Evolutionary conservation across 2,329 filamentous ascomycete species (phyloP), one percentile per base, ranked within the genome.

Genomic region (Fusarium tupiense): DNA sequence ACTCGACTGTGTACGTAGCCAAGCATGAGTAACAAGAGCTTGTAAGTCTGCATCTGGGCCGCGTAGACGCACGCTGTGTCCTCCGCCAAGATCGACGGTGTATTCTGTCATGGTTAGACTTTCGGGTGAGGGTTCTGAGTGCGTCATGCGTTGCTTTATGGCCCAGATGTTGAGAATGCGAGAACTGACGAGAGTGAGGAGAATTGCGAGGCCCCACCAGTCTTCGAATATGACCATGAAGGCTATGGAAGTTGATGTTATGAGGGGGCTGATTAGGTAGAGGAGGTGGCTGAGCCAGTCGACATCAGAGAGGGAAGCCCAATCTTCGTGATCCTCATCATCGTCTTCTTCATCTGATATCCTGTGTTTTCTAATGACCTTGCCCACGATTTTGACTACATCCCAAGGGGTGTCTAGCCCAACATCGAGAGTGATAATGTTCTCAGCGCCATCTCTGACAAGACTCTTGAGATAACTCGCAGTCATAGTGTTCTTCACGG

Each of bases 1-100:
- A 33, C 83, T 80, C 0, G 86, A 89, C 78, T 87, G 86, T 44
- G 85, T 82, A 17, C 85, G 83, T 52, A 92, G 80, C 90, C 89
- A 92, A 35, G 84, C 76, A 7, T 88, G 86, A 7, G 87, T 86
- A 3, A 89, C 91, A 46, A 91, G 84, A 37, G 89, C 89, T 64
- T 89, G 88, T 12, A 92, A 82, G 76, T 91, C 90, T 38, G 87
- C 84, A 13, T 87, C 83, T 8, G 83, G 77, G 9, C 90, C 91
- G 35, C 85, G 84, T 47, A 92, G 83, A 19, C 87, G 82, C 3
- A 91, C 84, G 74, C 84, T 85, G 2, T 86, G 83, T 47, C 87
- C 87, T 31, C 85, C 82, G 26, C 85, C 86, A 8, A 91, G 83
- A 35, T 89, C 85, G 31, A 91, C 82, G 6, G 87, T 80, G 59